phyloP scores from a whole-genome alignment of 1,284 basidiomycete genomes.

The Neotropicomus parvogracilis region DNA sequence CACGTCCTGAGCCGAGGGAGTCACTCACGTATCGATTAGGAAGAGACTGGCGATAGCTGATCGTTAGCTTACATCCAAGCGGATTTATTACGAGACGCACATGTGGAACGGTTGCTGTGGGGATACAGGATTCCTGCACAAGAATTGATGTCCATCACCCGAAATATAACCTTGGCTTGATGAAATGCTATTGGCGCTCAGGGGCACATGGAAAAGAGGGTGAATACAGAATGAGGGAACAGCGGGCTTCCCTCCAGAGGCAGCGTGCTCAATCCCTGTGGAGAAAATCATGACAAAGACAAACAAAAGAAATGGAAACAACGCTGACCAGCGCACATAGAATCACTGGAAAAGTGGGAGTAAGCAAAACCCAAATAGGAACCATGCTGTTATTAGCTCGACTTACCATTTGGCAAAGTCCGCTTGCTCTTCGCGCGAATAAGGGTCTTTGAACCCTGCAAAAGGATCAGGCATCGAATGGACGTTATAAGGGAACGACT shows the following conservation, averaged over 20 bases:
- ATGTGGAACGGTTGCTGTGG: slow-evolving; percentile 56
- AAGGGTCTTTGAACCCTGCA: slow-evolving; percentile 44
- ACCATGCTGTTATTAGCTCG: background rate
- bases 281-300: background rate
- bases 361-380: background rate
- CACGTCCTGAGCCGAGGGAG: background rate
- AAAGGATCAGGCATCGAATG: background rate
- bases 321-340: slow-evolving; percentile 46
- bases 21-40: slow-evolving; percentile 46
- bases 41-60: slow-evolving; percentile 42
- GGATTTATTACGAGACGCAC: slow-evolving; percentile 36
- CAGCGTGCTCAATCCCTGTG: slow-evolving; percentile 3
- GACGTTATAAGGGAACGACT: slow-evolving; percentile 24
- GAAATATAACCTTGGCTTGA: slow-evolving; percentile 48
- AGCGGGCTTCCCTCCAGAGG: slow-evolving; percentile 29
- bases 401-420: slow-evolving; percentile 54
- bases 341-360: slow-evolving; percentile 23
- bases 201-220: slow-evolving; percentile 51
- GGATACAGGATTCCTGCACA: slow-evolving; percentile 49
- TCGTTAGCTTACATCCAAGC: background rate
- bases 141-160: slow-evolving; percentile 44
- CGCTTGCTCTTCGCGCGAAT: slow-evolving; percentile 48
- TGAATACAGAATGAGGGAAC: slow-evolving; percentile 52
- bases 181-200: slow-evolving; percentile 26
- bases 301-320: background rate